A percentile compares a stretch with the other conserved stretches of the same genome.
Conservation (phyloP, 345 rosid genomes). For the Ailanthus altissimus region DNA sequence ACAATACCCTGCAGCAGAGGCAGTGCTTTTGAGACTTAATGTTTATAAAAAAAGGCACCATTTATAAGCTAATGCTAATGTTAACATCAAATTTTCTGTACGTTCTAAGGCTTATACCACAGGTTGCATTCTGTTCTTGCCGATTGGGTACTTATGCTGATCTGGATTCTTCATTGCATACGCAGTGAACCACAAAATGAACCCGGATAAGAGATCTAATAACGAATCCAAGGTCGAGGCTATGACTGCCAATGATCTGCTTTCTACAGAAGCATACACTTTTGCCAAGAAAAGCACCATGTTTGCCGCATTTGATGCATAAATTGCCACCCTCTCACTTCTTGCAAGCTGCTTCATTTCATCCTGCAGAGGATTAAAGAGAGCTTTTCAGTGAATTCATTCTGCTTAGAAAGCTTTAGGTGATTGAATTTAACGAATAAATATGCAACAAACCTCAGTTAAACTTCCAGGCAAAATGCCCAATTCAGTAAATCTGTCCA, state of each 20-base stretch:
- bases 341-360: slow-evolving; percentile 35
- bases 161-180: slow-evolving; percentile 74
- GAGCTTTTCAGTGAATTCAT: background rate
- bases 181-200: slow-evolving; percentile 84
- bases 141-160: slow-evolving; percentile 66
- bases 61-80: background rate
- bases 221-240: slow-evolving; percentile 56
- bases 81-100: background rate
- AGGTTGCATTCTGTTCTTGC: slow-evolving; percentile 84
- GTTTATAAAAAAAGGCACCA: too few species aligned
- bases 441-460: slow-evolving; percentile 33
- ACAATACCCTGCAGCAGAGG: slow-evolving; percentile 49
- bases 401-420: too few species aligned
- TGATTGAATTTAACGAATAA: too few species aligned
- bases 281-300: slow-evolving; percentile 47
- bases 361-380: slow-evolving; percentile 16
- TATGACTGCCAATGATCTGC: slow-evolving; percentile 54
- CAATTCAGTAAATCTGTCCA: slow-evolving; percentile 47
- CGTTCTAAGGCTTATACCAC: slow-evolving; percentile 41
- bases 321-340: slow-evolving; percentile 36
- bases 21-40: background rate
- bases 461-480: slow-evolving; percentile 41
- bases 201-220: slow-evolving; percentile 73
- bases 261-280: slow-evolving; percentile 34
- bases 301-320: slow-evolving; percentile 47